Conservation (phyloP, 441 rosid genomes). For the Aleurites moluccanus region DNA sequence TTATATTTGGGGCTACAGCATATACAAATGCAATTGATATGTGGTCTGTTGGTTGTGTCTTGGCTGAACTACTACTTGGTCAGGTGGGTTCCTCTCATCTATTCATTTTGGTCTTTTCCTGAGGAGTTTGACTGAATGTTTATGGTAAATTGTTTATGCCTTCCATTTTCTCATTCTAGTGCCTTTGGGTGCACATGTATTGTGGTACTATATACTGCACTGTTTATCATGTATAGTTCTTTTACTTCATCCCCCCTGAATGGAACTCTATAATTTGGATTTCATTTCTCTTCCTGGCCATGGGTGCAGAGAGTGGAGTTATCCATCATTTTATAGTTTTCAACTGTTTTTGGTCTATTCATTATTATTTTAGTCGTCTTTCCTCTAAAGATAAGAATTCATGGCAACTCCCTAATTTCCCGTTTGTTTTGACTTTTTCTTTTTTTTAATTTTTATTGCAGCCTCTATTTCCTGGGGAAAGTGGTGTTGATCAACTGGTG, state of each 20-base stretch:
- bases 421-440: not conserved
- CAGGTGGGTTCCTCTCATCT: constrained; percentile 43
- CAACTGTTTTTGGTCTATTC: not conserved
- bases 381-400: not conserved
- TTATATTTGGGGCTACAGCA: constrained; percentile 86
- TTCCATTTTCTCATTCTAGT: not conserved
- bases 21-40: constrained; percentile 82
- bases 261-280: not conserved
- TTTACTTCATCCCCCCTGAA: not conserved
- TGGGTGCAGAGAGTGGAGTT: not conserved
- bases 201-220: not conserved
- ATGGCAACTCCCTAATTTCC: constrained; percentile 9
- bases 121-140: constrained; percentile 4
- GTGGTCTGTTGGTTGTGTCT: constrained; percentile 87
- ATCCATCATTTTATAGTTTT: not conserved
- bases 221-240: not conserved
- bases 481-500: constrained; percentile 89
- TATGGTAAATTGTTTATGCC: not conserved
- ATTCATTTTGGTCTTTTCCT: not conserved
- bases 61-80: constrained; percentile 88
- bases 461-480: constrained; percentile 95
- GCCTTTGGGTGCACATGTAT: not conserved
- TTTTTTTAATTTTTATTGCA: constrained; percentile 29
- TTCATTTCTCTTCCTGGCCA: not conserved
- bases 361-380: not conserved